phyloP scores from a whole-genome alignment of 2,329 filamentous ascomycete species.

The Fusarium fujikuroi region DNA sequence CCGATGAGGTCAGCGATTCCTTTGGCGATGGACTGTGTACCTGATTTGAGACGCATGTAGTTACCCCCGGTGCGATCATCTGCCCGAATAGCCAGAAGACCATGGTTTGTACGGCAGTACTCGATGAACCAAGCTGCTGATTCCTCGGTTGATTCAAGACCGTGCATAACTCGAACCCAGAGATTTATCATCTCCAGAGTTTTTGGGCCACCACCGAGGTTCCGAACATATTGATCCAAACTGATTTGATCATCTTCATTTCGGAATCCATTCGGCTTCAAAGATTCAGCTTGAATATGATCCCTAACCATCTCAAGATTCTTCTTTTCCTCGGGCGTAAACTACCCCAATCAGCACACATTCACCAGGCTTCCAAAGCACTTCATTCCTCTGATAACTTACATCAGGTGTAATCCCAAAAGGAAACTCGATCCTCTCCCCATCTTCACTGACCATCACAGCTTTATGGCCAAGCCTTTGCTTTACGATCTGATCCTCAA shows the following conservation, averaged over 20 bases:
- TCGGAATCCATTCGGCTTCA: conserved; percentile 35
- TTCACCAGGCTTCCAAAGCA: accelerated
- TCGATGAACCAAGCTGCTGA: conserved; percentile 53
- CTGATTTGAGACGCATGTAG: conserved; percentile 47
- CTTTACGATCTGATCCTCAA: conserved; percentile 51
- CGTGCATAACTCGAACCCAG: conserved; percentile 53
- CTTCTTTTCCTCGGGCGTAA: conserved; percentile 46
- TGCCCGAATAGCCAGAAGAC: conserved; percentile 49
- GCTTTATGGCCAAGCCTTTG: conserved; percentile 60
- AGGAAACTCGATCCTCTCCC: conserved; percentile 35
- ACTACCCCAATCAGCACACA: conserved; percentile 35
- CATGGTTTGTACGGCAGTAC: conserved; percentile 51
- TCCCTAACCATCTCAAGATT: conserved; percentile 50
- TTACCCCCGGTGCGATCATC: conserved; percentile 51
- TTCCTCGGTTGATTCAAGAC: conserved; percentile 50
- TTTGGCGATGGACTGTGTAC: conserved; percentile 42
- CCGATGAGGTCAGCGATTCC: conserved; percentile 45
- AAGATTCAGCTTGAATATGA: conserved; percentile 49
- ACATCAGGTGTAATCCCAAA: conserved; percentile 41
- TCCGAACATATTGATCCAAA: conserved; percentile 50
- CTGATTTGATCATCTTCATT: conserved; percentile 47
- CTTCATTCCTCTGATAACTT: not conserved
- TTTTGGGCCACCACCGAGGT: conserved; percentile 46
- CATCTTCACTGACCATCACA: conserved; percentile 54
- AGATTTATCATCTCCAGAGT: conserved; percentile 50